Evolutionary conservation across 2,329 filamentous ascomycete genomes (phyloP), one percentile per base, ranked within the genome.

Genomic region (Sphaerulina vaccinii): DNA sequence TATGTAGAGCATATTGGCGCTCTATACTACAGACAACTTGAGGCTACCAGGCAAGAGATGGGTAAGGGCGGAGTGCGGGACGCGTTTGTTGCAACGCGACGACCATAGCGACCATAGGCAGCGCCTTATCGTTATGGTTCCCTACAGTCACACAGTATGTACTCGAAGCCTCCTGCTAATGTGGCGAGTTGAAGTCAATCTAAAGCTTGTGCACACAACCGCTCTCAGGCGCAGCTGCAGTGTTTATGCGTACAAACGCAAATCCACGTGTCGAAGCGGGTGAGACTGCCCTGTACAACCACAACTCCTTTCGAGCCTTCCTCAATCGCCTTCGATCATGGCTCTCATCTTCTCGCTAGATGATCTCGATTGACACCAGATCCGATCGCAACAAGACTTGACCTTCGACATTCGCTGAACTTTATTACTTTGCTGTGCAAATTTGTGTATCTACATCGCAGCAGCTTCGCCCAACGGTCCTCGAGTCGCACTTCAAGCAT

Each of bases 211-310:
- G 33, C 6, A 36, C 33, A 36, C 33, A 16, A 16, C 36, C 36
- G 36, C 16, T 3, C 33, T 19, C 33, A 24, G 13, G 22, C 33
- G 33, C 44, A 33, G 22, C 36, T 32, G 44, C 43, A 9, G 44
- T 29, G 44, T 48, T 48, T 39, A 32, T 32, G 19, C 44, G 39
- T 27, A 27, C 39, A 35, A 27, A 27, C 33, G 35, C 33, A 42
- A 23, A 10, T 24, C 18, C 41, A 47, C 42, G 41, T 39, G 49
- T 33, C 32, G 47, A 43, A 11, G 27, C 27, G 10, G 16, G 15
- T 23, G 46, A 38, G 39, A 51, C 40, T 27, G 40, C 43, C 27
- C 11, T 32, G 27, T 32, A 32, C 27, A 13, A 22, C 42, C n/a
- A 39, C 48, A 27, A 7, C 43, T 29, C 40, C 27, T 38, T 29